Conservation (phyloP, 2,329 filamentous ascomycete species). For the Emmonsiellopsis sp. region DNA sequence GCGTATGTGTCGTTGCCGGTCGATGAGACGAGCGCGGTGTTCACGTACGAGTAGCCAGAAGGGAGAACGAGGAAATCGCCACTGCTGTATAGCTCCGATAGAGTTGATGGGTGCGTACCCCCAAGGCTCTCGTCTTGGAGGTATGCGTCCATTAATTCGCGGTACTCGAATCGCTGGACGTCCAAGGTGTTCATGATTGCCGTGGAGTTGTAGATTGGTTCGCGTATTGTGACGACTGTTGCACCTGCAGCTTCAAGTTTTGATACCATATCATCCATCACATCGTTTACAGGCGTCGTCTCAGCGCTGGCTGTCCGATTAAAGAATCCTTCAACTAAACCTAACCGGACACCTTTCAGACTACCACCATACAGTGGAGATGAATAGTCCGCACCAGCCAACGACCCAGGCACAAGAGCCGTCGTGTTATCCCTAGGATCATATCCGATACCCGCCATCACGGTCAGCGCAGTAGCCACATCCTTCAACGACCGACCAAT, state of each 20-base stretch:
- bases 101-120: conserved; percentile 23
- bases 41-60: conserved; percentile 47
- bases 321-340: conserved; percentile 49
- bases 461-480: conserved; percentile 42
- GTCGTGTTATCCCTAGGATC: conserved; percentile 26
- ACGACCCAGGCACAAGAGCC: conserved; percentile 33
- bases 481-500: conserved; percentile 46
- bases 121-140: conserved; percentile 31
- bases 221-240: conserved; percentile 42
- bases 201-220: conserved; percentile 44
- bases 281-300: conserved; percentile 48
- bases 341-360: conserved; percentile 37
- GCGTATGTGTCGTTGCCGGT: conserved; percentile 44
- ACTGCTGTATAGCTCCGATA: conserved; percentile 43
- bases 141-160: conserved; percentile 48
- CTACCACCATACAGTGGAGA: conserved; percentile 25
- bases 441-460: conserved; percentile 45
- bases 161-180: conserved; percentile 54
- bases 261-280: conserved; percentile 41
- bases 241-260: conserved; percentile 44
- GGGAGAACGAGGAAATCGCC: conserved; percentile 53
- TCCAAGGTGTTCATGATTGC: conserved; percentile 43
- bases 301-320: conserved; percentile 44
- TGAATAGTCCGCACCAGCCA: conserved; percentile 40
- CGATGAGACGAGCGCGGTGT: conserved; percentile 43